phyloP scores from a whole-genome alignment of 208 protist genomes.

The Trichomonas gallinae region DNA sequence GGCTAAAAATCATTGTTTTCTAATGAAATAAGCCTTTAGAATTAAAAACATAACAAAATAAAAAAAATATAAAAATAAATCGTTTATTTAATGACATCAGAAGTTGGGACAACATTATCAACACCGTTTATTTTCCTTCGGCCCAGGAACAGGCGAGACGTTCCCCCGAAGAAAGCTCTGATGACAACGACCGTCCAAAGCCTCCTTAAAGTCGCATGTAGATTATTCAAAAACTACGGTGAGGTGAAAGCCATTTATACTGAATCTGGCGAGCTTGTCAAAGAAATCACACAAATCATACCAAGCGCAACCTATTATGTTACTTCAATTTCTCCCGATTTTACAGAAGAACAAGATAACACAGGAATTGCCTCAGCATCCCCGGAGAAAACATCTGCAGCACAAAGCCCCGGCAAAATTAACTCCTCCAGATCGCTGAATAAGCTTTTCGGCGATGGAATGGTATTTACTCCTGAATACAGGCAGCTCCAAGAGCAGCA shows the following conservation, averaged over 20 bases:
- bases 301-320: neutral
- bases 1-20: no score
- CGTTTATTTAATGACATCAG: neutral
- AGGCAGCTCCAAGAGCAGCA: neutral
- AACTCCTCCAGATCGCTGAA: neutral
- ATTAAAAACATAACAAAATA: no score
- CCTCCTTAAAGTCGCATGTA: neutral
- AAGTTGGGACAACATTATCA: neutral
- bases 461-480: neutral
- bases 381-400: neutral
- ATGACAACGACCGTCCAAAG: neutral
- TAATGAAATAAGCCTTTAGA: no score
- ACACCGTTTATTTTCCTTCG: neutral
- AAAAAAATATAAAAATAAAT: neutral
- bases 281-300: neutral
- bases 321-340: neutral
- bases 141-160: neutral
- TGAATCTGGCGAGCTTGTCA: neutral
- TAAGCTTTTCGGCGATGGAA: neutral
- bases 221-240: neutral
- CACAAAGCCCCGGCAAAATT: neutral
- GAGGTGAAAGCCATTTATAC: neutral
- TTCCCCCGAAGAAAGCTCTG: neutral
- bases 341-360: neutral
- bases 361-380: neutral